A percentile compares a stretch with the other conserved stretches of the same genome.
Conservation (phyloP, 73 alveolate genomes). For the Breviolum minutum region DNA sequence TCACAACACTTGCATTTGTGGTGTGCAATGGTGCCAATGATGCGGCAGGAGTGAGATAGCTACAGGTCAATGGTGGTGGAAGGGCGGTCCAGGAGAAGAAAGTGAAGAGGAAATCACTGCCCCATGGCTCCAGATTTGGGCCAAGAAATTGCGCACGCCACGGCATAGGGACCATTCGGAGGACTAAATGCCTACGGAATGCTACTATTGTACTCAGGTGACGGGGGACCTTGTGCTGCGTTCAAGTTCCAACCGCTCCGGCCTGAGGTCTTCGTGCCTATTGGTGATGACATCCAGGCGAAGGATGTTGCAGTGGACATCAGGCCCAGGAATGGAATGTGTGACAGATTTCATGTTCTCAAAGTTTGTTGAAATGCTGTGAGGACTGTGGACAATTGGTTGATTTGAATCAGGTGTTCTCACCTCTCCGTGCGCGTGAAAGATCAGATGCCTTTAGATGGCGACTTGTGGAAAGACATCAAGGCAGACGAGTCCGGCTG, state of each 20-base stretch:
- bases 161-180: no score
- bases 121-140: not conserved
- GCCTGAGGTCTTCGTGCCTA: conserved; percentile 61
- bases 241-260: not conserved
- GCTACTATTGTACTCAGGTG: no score
- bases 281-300: conserved; percentile 23
- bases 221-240: no score
- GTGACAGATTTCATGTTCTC: no score
- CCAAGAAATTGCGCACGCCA: not conserved
- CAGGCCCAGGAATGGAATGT: not conserved
- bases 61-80: conserved; percentile 67
- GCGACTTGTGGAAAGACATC: conserved; percentile 69
- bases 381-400: not conserved
- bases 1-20: no score
- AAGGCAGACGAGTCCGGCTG: conserved; percentile 92
- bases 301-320: conserved; percentile 57
- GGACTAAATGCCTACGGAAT: no score
- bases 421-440: conserved; percentile 10
- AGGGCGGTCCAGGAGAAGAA: conserved; percentile 84
- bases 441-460: conserved; percentile 42
- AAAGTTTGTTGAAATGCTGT: not conserved
- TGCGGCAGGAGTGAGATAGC: conserved; percentile 14
- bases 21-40: not conserved
- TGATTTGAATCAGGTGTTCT: not conserved
- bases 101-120: conserved; percentile 76